Base-by-base conservation (phyloP, 768 basidiomycete genomes). In the Russula foetens region DNA sequence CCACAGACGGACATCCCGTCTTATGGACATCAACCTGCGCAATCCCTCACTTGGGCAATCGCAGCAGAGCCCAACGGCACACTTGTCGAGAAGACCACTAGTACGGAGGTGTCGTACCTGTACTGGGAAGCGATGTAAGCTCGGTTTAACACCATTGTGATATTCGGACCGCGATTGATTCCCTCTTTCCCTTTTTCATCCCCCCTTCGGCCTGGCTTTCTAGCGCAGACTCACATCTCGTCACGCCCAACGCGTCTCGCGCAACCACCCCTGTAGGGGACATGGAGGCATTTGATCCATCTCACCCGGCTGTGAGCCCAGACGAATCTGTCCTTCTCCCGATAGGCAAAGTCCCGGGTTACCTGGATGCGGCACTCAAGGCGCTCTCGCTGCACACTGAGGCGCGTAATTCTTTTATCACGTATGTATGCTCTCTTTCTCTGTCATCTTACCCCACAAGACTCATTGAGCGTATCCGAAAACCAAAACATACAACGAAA, bases 341-440 rank as follows among this genome's bases (percentile, higher is more conserved):
- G 11, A 61, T 71, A 15, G 19, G 54, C 26, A 49, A 71, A 19
- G 60, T 76, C 8, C 69, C 75, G 3, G 59, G 59, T 1, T 77
- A 79, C 63, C 70, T 79, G 43, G 73, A 79, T 58, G 66, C 66
- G 75, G 19, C 31, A 23, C 63, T 63, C 33, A 62, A 61, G 11
- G 63, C 67, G 9, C 70, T 81, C 1, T 77, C 1, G n/a, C n/a
- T n/a, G n/a, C n/a, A n/a, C n/a, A n/a, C n/a, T n/a, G n/a, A n/a
- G n/a, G n/a, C n/a, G n/a, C 70, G 76, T 50, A 76, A 74, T 24
- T 75, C 75, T 7, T 80, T 81, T 67, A 76, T 81, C 62, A 79
- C 77, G 74, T 77, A 60, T 23, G 73, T 31, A 17, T 14, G 38
- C 2, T 8, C 17, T 8, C 1, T 50, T 39, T n/a, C n/a, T 15